Percentiles rank a stretch among this genome's conserved stretches.
These are phyloP conservation scores for Knufia petricola DNA, from an alignment of 2,329 filamentous ascomycete species.

Conservation along the genomic window DNA sequence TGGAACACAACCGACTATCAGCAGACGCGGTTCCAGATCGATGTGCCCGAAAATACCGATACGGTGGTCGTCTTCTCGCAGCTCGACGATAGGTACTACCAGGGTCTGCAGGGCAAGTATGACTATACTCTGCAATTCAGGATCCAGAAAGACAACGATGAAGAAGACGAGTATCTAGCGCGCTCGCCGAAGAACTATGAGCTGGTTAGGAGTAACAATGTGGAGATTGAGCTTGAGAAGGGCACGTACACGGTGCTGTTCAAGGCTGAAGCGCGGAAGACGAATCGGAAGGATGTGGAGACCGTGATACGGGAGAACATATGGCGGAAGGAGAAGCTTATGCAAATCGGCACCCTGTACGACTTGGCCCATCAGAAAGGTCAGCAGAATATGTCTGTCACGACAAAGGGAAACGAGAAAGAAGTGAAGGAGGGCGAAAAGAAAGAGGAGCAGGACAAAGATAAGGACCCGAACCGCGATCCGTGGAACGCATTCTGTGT, in stretches of 20 bases:
- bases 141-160: constrained; percentile 47
- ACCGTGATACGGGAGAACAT: constrained; percentile 59
- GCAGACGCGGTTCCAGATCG: constrained; percentile 49
- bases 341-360: constrained; percentile 39
- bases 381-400: constrained; percentile 16
- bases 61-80: constrained; percentile 52
- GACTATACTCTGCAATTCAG: constrained; percentile 50
- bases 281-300: constrained; percentile 33
- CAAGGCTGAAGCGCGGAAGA: constrained; percentile 61
- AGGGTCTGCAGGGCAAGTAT: constrained; percentile 49
- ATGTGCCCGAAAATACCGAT: constrained; percentile 42
- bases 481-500: constrained; percentile 56
- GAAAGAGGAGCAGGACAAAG: constrained; percentile 29
- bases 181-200: constrained; percentile 47
- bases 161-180: constrained; percentile 49
- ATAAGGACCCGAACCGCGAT: constrained; percentile 27
- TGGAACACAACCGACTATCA: constrained; percentile 52
- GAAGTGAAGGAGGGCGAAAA: constrained; percentile 21
- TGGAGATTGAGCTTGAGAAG: constrained; percentile 63
- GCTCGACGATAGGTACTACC: constrained; percentile 52
- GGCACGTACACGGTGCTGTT: constrained; percentile 68
- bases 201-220: constrained; percentile 66
- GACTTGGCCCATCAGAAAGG: constrained; percentile 39
- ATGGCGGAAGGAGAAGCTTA: constrained; percentile 61
- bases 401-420: not conserved